Evolutionary conservation across 208 protist species (phyloP).

Genomic region (Wallacemonas rigidus): DNA sequence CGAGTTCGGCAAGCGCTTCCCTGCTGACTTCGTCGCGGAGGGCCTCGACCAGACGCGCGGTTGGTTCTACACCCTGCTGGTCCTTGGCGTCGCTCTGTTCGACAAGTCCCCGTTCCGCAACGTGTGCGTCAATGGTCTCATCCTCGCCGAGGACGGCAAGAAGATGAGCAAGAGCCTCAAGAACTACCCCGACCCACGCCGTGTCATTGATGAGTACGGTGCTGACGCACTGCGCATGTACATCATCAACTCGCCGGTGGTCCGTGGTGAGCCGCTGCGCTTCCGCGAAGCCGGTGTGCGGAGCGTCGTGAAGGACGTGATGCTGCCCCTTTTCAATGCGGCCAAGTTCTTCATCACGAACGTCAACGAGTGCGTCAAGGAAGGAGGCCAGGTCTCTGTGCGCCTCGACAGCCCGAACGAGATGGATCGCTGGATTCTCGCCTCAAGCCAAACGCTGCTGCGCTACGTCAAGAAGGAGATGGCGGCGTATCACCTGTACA

Average conservation of each 20-base stretch:
- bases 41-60: conserved; percentile 98
- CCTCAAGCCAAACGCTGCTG: conserved; percentile 92
- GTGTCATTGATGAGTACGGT: conserved; percentile 96
- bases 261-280: conserved; percentile 96
- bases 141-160: conserved; percentile 98
- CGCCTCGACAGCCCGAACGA: conserved; percentile 89
- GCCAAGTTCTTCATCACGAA: conserved; percentile 99
- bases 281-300: conserved; percentile 96
- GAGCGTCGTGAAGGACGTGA: conserved; percentile 97
- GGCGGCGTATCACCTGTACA: conserved; percentile 98
- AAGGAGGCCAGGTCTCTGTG: conserved; percentile 50
- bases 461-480: conserved; percentile 96
- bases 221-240: conserved; percentile 99
- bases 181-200: conserved; percentile 99
- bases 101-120: conserved; percentile 98
- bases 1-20: conserved; percentile 92
- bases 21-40: conserved; percentile 99
- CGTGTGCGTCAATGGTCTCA: conserved; percentile 99
- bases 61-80: conserved; percentile 99
- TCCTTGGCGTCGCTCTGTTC: conserved; percentile 98
- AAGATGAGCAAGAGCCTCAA: conserved; percentile 99
- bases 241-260: conserved; percentile 99
- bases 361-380: conserved; percentile 69
- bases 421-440: conserved; percentile 99
- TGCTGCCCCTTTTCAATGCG: conserved; percentile 99